A percentile compares a stretch with the other conserved stretches of the same genome.
These are phyloP conservation scores for Penicillium argentinense DNA, from an alignment of 495 filamentous ascomycete species.

Conservation along the genomic window DNA sequence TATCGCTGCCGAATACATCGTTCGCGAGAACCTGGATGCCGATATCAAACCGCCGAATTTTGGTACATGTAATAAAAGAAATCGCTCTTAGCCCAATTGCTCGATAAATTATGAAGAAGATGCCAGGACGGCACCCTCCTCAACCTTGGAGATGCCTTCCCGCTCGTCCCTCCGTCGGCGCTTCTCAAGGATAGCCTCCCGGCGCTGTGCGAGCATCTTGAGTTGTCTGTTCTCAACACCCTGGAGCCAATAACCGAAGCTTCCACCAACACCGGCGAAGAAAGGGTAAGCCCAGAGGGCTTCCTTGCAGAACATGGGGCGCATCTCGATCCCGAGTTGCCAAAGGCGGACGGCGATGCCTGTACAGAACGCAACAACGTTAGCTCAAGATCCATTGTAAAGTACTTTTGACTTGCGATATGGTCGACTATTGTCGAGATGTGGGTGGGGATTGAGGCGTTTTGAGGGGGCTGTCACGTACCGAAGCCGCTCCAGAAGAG, in stretches of 20 bases:
- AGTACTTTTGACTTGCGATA: too few relatives aligned
- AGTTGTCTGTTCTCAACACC: slow-evolving; percentile 79
- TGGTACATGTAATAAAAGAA: slow-evolving; percentile 34
- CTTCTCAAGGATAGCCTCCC: slow-evolving; percentile 82
- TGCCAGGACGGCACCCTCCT: slow-evolving; percentile 42
- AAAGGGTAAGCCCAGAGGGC: slow-evolving; percentile 89
- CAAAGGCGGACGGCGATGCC: slow-evolving; percentile 87
- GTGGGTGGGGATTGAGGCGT: too few relatives aligned
- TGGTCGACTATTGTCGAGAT: too few relatives aligned
- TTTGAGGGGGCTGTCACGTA: slow-evolving; percentile 45
- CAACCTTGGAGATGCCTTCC: slow-evolving; percentile 41
- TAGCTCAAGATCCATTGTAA: neutral
- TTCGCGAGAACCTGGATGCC: slow-evolving; percentile 17
- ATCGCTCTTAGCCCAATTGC: slow-evolving; percentile 20
- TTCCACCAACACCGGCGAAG: slow-evolving; percentile 78
- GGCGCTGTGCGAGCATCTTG: slow-evolving; percentile 70
- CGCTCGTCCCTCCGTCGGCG: slow-evolving; percentile 69
- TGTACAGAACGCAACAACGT: slow-evolving; percentile 30
- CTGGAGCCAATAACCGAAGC: slow-evolving; percentile 95
- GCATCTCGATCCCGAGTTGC: slow-evolving; percentile 98
- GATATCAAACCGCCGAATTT: slow-evolving; percentile 40
- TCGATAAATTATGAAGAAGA: slow-evolving; percentile 35
- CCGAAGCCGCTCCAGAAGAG: slow-evolving; percentile 98
- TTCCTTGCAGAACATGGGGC: slow-evolving; percentile 77
- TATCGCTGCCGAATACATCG: slow-evolving; percentile 18